Conservation (phyloP, 2,329 filamentous ascomycete species). For the Dryadomyces quercus-mongolicae region DNA sequence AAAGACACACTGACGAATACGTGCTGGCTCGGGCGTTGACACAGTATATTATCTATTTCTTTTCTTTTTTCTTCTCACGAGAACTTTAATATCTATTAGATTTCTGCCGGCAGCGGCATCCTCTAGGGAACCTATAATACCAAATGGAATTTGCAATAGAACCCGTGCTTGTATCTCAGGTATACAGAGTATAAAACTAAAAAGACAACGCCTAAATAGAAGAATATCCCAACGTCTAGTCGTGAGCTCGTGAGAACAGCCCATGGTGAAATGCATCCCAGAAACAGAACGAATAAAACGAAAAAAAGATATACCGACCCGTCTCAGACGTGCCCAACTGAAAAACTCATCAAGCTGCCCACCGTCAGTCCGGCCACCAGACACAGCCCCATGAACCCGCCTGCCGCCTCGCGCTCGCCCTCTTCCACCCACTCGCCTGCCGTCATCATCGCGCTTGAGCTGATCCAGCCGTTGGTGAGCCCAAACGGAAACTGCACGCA, state of each 20-base stretch:
- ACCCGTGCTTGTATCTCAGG: no score
- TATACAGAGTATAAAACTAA: background rate
- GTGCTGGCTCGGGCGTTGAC: slow-evolving; percentile 13
- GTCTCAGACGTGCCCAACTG: slow-evolving; percentile 24
- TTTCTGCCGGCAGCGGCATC: background rate
- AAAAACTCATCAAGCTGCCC: slow-evolving; percentile 86
- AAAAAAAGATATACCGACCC: background rate
- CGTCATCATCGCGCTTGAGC: slow-evolving; percentile 84
- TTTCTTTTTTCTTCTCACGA: no score
- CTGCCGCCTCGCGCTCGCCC: slow-evolving; percentile 75
- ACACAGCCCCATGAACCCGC: slow-evolving; percentile 86
- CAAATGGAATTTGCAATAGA: no score
- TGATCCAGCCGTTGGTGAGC: slow-evolving; percentile 74
- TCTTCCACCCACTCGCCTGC: slow-evolving; percentile 70
- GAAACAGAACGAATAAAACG: background rate
- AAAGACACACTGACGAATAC: slow-evolving; percentile 13
- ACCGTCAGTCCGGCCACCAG: slow-evolving; percentile 72
- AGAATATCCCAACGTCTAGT: no score
- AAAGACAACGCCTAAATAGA: background rate
- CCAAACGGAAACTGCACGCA: slow-evolving; percentile 78
- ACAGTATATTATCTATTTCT: no score
- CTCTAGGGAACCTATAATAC: no score
- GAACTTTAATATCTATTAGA: background rate
- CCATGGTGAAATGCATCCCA: background rate
- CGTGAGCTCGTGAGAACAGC: no score